A percentile compares a stretch with the other conserved stretches of the same genome.
phyloP scores from a whole-genome alignment of 1,284 basidiomycete genomes.

The Tylopilus sp. region DNA sequence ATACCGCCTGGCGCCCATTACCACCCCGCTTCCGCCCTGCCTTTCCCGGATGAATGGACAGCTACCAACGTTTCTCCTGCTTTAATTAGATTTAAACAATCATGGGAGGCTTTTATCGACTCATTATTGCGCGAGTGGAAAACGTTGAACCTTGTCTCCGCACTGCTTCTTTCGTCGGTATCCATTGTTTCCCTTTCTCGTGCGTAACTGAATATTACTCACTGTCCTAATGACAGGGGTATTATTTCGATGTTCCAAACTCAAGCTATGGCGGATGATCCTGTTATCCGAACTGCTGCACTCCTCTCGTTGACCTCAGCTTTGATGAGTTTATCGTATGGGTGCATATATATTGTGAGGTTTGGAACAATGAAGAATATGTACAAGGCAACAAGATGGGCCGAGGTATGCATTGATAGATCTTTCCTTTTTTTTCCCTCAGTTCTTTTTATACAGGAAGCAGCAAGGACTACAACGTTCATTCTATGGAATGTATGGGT shows the following conservation, averaged over 20 bases:
- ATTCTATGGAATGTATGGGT: conserved; percentile 84
- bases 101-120: conserved; percentile 73
- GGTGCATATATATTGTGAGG: conserved; percentile 73
- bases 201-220: neutral
- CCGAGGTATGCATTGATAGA: conserved; percentile 51
- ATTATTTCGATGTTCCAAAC: conserved; percentile 76
- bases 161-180: conserved; percentile 65
- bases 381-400: conserved; percentile 73
- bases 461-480: conserved; percentile 59
- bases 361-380: conserved; percentile 79
- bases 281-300: conserved; percentile 64
- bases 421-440: neutral
- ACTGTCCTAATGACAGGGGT: conserved; percentile 44
- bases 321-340: conserved; percentile 72
- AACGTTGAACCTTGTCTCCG: conserved; percentile 73
- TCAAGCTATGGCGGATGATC: conserved; percentile 55
- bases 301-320: conserved; percentile 67
- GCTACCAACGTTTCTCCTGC: conserved; percentile 57
- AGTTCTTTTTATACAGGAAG: conserved; percentile 48
- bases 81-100: conserved; percentile 62
- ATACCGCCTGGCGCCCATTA: conserved; percentile 28
- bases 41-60: conserved; percentile 66
- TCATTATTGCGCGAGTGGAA: conserved; percentile 73
- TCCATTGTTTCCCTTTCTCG: neutral
- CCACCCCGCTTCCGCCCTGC: conserved; percentile 35